Evolutionary conservation across 805 yeast genomes (phyloP).

Genomic region (Vanderwaltozyma verrucispora): DNA sequence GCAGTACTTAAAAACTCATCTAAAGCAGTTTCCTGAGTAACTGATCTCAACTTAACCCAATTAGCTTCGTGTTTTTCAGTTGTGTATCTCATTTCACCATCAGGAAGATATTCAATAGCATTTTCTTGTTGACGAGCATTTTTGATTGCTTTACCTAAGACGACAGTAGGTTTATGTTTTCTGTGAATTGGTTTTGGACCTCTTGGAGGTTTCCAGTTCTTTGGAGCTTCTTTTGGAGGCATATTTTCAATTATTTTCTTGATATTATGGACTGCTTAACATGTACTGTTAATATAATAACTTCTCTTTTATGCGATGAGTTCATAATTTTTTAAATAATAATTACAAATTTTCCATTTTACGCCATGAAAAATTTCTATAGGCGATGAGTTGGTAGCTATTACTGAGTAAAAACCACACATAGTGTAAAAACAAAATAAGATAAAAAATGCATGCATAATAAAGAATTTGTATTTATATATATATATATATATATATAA

Average conservation of each 20-base stretch:
- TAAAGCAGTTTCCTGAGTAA: constrained; percentile 86
- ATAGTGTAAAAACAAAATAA: no score
- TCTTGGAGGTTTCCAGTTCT: constrained; percentile 80
- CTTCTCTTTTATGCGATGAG: not conserved
- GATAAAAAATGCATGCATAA: no score
- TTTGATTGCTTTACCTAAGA: constrained; percentile 75
- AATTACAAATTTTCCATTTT: not conserved
- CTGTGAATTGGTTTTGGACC: constrained; percentile 88
- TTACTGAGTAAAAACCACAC: no score
- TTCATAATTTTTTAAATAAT: no score
- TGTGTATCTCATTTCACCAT: constrained; percentile 82
- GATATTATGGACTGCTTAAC: no score
- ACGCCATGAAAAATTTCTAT: not conserved
- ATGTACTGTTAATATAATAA: no score
- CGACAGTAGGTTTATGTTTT: constrained; percentile 73
- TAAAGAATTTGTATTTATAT: not conserved
- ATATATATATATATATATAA: no score
- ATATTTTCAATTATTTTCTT: no score
- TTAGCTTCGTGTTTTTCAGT: constrained; percentile 74
- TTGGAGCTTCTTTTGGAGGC: constrained; percentile 40
- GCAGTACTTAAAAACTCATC: constrained; percentile 96
- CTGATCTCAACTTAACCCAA: constrained; percentile 87
- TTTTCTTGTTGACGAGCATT: constrained; percentile 64
- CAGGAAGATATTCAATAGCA: constrained; percentile 61
- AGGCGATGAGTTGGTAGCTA: not conserved